These are phyloP conservation scores for Termitomyces sp. DNA, from an alignment of 768 basidiomycete genomes.

Conservation along the genomic window DNA sequence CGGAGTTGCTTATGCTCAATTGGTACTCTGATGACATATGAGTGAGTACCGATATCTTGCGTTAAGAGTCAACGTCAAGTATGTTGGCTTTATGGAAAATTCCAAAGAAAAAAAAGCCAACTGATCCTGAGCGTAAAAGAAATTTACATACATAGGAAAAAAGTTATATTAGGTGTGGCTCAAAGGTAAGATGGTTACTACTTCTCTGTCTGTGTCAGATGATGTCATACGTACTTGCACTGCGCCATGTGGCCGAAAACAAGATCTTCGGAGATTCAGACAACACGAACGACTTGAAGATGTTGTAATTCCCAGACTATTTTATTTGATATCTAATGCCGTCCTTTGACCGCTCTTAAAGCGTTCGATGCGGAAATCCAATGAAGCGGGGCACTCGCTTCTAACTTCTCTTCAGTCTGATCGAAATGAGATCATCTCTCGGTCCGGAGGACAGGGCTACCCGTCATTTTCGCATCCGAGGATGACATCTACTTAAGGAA, in stretches of 20 bases:
- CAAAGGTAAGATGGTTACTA: not conserved
- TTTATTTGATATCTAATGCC: not conserved
- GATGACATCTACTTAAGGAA: conserved; percentile 12
- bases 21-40: not conserved
- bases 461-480: conserved; percentile 21
- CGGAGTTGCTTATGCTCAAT: not conserved
- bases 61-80: not conserved
- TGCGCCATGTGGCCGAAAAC: not conserved
- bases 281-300: not conserved
- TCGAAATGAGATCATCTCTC: conserved; percentile 9
- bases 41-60: not conserved
- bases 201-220: not conserved
- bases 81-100: not conserved
- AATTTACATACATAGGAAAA: not conserved
- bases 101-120: not conserved
- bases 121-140: not conserved
- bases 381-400: conserved; percentile 8
- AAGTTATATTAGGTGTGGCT: not conserved
- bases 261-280: not conserved
- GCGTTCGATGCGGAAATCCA: not conserved
- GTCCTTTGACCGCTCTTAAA: not conserved
- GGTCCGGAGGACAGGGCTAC: conserved; percentile 3
- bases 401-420: conserved; percentile 8
- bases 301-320: not conserved
- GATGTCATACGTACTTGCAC: not conserved